Conservation (phyloP, 2,329 filamentous ascomycete species). For the Cytospora leucostoma region DNA sequence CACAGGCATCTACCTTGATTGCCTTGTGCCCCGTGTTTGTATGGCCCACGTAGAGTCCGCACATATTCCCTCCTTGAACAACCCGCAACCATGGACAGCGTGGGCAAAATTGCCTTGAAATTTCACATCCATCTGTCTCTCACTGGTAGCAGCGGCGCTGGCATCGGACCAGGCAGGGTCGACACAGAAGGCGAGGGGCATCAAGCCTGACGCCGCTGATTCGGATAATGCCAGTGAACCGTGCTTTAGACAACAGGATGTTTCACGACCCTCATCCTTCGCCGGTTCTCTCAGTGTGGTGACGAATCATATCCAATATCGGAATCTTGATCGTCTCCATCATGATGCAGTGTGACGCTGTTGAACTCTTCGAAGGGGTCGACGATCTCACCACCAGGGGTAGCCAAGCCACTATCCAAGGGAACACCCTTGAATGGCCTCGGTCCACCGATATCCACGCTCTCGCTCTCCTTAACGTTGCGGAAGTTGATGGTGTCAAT, state of each 20-base stretch:
- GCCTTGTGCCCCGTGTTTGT: neutral
- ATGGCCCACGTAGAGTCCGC: neutral
- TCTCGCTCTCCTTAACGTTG: constrained; percentile 96
- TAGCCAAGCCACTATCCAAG: constrained; percentile 80
- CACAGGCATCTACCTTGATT: neutral
- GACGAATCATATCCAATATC: constrained; percentile 33
- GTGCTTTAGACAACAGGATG: neutral
- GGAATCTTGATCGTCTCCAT: constrained; percentile 72
- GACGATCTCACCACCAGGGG: constrained; percentile 73
- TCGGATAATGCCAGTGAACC: neutral
- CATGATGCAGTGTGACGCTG: constrained; percentile 94
- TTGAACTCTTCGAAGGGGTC: constrained; percentile 99
- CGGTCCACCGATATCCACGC: constrained; percentile 75
- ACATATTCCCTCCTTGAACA: neutral
- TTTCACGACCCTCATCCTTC: neutral
- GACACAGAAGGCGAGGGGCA: neutral
- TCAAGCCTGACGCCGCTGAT: neutral
- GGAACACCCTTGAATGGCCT: constrained; percentile 74
- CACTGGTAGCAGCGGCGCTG: neutral
- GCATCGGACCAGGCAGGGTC: neutral
- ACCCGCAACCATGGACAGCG: neutral
- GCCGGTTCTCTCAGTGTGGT: constrained; percentile 13
- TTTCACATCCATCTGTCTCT: neutral
- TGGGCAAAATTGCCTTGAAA: too few species aligned
- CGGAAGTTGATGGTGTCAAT: constrained; percentile 96